These are phyloP conservation scores for Rubia tinctorum DNA, from an alignment of 305 asterid genomes.

Conservation along the genomic window DNA sequence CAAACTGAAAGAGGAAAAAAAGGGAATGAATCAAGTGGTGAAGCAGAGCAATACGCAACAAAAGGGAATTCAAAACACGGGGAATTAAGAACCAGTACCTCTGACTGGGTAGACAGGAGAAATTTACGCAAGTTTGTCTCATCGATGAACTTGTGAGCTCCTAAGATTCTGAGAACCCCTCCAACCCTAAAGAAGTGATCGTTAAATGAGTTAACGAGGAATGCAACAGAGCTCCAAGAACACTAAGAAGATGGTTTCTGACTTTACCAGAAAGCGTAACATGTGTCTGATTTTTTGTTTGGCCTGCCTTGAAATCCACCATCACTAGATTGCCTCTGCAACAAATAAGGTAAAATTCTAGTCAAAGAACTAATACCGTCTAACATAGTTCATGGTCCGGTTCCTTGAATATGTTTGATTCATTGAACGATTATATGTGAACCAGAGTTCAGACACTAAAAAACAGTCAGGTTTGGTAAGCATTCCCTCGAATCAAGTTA, in stretches of 20 bases:
- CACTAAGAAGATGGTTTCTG: slow-evolving; percentile 1
- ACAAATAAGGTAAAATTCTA: slow-evolving; percentile 17
- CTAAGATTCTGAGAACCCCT: slow-evolving; percentile 77
- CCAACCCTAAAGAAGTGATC: slow-evolving; percentile 58
- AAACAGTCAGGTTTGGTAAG: slow-evolving; percentile 5
- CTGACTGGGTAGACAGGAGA: slow-evolving; percentile 70
- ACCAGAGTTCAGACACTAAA: background rate
- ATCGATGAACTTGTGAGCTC: slow-evolving; percentile 60
- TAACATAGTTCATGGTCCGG: background rate
- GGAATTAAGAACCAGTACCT: slow-evolving; percentile 62
- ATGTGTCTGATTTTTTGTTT: slow-evolving; percentile 82
- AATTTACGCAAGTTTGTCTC: slow-evolving; percentile 61
- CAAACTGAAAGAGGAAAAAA: slow-evolving; percentile 51
- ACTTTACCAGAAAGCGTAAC: slow-evolving; percentile 92
- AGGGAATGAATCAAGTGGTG: background rate
- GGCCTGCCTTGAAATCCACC: slow-evolving; percentile 95
- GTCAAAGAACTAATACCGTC: slow-evolving; percentile 1
- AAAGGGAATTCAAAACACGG: slow-evolving; percentile 17
- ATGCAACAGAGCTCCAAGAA: slow-evolving; percentile 7
- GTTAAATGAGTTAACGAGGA: slow-evolving; percentile 14
- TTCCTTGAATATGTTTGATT: background rate
- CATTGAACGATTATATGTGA: background rate
- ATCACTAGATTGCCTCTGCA: slow-evolving; percentile 79
- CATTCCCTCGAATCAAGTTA: slow-evolving; percentile 16
- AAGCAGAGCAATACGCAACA: background rate